phyloP scores from a whole-genome alignment of 225 moss, liverwort and hornwort genomes.

The Rhytidiadelphus loreus region DNA sequence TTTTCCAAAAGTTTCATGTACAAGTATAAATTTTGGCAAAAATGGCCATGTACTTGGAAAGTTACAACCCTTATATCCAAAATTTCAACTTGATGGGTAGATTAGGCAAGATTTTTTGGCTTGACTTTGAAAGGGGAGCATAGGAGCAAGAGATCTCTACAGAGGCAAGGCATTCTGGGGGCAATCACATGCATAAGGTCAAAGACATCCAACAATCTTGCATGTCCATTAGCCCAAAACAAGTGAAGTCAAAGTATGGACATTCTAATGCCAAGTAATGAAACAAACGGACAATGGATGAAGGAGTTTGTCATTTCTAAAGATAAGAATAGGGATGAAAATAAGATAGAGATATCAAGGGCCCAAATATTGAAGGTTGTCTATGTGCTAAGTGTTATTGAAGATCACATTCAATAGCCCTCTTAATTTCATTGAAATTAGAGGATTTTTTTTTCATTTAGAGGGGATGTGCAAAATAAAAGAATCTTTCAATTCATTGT shows the following conservation, averaged over 20 bases:
- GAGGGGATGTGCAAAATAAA: too few species aligned
- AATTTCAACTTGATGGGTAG: fast-evolving
- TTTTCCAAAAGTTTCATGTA: neutral
- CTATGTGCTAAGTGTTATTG: neutral
- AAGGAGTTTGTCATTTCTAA: neutral
- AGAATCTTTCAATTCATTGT: too few species aligned
- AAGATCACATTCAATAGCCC: neutral
- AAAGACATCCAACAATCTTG: too few species aligned
- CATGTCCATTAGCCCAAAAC: too few species aligned
- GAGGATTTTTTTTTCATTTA: neutral
- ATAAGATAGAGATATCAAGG: neutral
- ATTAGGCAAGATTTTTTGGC: neutral
- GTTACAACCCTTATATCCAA: neutral
- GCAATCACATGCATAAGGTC: too few species aligned
- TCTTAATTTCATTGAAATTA: neutral
- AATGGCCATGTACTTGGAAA: neutral
- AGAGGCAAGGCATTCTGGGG: too few species aligned
- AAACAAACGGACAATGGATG: neutral
- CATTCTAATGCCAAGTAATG: too few species aligned
- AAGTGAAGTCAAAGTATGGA: too few species aligned
- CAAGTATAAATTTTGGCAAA: neutral
- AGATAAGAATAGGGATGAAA: neutral
- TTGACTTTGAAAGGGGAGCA: too few species aligned
- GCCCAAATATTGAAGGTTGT: neutral
- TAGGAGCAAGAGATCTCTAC: too few species aligned